These are phyloP conservation scores for Domatiomyces catenatus DNA, from an alignment of 2,329 filamentous ascomycete genomes.

Conservation along the genomic window DNA sequence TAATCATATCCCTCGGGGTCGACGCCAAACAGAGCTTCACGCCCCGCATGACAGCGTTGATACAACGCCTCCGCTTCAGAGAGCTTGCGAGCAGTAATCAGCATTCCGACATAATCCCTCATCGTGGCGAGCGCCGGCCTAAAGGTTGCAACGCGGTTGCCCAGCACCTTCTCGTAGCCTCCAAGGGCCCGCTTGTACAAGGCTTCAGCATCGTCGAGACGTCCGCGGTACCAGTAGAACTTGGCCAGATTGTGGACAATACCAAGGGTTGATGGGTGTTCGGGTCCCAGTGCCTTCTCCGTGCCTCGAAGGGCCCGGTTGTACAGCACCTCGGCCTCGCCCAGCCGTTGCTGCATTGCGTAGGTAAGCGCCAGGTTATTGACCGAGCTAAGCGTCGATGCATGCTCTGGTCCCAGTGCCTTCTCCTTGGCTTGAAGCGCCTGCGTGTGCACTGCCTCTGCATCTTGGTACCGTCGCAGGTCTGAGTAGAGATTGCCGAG, in stretches of 20 bases:
- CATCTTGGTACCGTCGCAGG: constrained; percentile 5
- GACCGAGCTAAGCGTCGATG: constrained; percentile 13
- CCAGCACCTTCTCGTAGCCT: constrained; percentile 4
- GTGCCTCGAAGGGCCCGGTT: constrained; percentile 11
- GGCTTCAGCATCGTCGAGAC: constrained; percentile 13
- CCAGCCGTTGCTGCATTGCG: constrained; percentile 15
- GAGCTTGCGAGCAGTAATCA: too few relatives aligned
- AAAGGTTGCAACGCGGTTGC: neutral
- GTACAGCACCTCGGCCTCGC: constrained; percentile 16
- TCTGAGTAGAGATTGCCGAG: constrained; percentile 12
- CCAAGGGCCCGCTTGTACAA: constrained; percentile 11
- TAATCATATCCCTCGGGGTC: too few relatives aligned
- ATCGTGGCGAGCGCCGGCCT: too few relatives aligned
- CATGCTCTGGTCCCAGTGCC: constrained; percentile 12
- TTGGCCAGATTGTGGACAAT: constrained; percentile 10
- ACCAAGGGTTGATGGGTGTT: constrained; percentile 12
- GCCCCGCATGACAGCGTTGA: too few relatives aligned
- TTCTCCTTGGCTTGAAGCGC: constrained; percentile 14
- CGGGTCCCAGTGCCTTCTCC: constrained; percentile 12
- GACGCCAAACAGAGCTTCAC: too few relatives aligned
- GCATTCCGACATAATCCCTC: too few relatives aligned
- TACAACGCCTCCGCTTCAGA: too few relatives aligned
- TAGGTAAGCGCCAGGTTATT: constrained; percentile 17
- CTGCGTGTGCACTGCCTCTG: constrained; percentile 13
- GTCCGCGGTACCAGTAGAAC: constrained; percentile 11